Percentiles rank a stretch among this genome's conserved stretches.
phyloP scores from a whole-genome alignment of 2,329 filamentous ascomycete species.

The Amesomyces nigricolor region DNA sequence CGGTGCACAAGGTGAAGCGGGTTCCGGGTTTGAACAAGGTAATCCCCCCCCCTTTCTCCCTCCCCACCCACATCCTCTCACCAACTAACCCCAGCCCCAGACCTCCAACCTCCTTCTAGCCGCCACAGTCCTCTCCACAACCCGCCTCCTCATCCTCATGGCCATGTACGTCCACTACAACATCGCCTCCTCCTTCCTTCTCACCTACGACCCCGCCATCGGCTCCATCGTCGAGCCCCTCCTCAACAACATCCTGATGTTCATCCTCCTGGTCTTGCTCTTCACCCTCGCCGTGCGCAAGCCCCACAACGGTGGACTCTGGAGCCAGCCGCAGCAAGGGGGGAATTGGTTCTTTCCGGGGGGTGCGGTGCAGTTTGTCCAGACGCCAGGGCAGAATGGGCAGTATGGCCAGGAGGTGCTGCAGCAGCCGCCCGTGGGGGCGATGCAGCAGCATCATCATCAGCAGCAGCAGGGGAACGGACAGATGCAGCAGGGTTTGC shows the following conservation, averaged over 20 bases:
- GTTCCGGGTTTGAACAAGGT: constrained; percentile 11
- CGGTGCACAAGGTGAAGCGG: constrained; percentile 15
- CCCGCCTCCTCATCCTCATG: constrained; percentile 23
- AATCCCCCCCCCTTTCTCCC: neutral
- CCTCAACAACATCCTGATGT: constrained; percentile 21
- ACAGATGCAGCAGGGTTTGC: neutral
- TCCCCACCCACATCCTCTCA: too few species aligned
- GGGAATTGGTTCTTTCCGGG: constrained; percentile 2
- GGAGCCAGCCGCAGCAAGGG: constrained; percentile 22
- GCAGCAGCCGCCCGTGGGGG: neutral
- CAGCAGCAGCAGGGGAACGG: neutral
- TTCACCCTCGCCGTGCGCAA: constrained; percentile 23
- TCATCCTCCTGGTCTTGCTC: constrained; percentile 24
- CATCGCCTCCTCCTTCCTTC: neutral
- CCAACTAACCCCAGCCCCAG: constrained; percentile 11
- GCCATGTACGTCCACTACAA: constrained; percentile 15
- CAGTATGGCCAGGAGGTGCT: too few species aligned
- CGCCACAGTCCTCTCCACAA: constrained; percentile 30
- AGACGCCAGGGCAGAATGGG: too few species aligned
- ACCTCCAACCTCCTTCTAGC: constrained; percentile 32
- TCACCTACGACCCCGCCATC: neutral
- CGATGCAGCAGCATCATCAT: neutral
- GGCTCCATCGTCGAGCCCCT: constrained; percentile 16
- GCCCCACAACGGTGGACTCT: constrained; percentile 21
- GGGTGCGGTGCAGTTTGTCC: too few species aligned